Conservation (phyloP, 164 flowering plant genomes). For the Chimonanthus salicifolius region DNA sequence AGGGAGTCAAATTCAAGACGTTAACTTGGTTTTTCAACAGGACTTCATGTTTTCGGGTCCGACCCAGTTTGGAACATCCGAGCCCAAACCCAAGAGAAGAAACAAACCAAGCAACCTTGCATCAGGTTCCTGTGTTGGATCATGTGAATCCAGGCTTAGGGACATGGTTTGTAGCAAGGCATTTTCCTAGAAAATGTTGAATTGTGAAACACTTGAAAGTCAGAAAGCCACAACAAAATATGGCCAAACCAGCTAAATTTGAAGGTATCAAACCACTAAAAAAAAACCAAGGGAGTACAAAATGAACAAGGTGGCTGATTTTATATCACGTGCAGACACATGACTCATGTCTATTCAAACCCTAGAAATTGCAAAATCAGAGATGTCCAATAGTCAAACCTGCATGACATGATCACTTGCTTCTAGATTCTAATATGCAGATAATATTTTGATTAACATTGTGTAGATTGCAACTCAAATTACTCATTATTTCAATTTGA, state of each 20-base stretch:
- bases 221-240: constrained; percentile 20
- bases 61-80: neutral
- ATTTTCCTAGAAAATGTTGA: constrained; percentile 17
- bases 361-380: constrained; percentile 20
- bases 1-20: neutral
- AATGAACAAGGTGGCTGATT: constrained; percentile 14
- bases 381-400: constrained; percentile 25
- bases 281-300: neutral
- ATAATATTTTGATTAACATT: neutral
- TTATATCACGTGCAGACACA: constrained; percentile 33
- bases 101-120: neutral
- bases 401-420: constrained; percentile 43
- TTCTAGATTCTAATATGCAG: constrained; percentile 26
- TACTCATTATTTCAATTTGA: too few relatives aligned
- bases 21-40: neutral
- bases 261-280: constrained; percentile 7
- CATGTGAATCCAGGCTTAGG: neutral
- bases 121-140: neutral
- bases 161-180: neutral
- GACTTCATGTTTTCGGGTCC: neutral
- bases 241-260: constrained; percentile 17
- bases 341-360: constrained; percentile 21
- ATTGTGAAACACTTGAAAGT: constrained; percentile 16
- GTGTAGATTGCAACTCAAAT: too few relatives aligned
- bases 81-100: neutral